These are phyloP conservation scores for Exophiala sp. DNA, from an alignment of 2,329 filamentous ascomycete genomes.

Conservation along the genomic window DNA sequence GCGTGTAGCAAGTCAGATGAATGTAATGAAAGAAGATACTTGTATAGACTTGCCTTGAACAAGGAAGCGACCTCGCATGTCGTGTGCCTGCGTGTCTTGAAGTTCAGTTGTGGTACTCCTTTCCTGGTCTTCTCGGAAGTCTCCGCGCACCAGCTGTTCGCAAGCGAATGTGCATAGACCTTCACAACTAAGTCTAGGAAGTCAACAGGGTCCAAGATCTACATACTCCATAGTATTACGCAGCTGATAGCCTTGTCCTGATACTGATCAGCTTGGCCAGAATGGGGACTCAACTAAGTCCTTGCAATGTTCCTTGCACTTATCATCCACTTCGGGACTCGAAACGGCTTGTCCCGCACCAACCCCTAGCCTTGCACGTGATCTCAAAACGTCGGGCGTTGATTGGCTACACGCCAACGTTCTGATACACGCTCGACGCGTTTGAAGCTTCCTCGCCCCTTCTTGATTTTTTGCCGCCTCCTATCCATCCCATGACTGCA, in stretches of 20 bases:
- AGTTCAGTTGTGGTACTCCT: too few species aligned
- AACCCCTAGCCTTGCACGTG: conserved; percentile 12
- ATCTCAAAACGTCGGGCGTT: not conserved
- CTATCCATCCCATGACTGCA: not conserved
- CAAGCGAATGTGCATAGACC: too few species aligned
- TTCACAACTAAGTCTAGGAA: too few species aligned
- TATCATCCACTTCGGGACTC: not conserved
- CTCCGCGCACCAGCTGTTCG: not conserved
- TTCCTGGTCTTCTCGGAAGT: too few species aligned
- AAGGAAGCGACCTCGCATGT: too few species aligned
- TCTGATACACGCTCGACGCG: conserved; percentile 4
- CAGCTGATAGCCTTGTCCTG: too few species aligned
- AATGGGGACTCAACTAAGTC: too few species aligned
- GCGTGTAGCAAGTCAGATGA: conserved; percentile 9
- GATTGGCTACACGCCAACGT: conserved; percentile 4
- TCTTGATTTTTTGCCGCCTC: not conserved
- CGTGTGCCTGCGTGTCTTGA: too few species aligned
- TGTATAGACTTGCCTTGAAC: not conserved
- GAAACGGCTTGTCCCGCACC: not conserved
- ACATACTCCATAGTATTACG: too few species aligned
- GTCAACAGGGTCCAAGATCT: too few species aligned
- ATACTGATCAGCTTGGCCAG: too few species aligned
- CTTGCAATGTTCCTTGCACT: not conserved
- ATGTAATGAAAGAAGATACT: not conserved
- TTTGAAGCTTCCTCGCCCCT: conserved; percentile 1